phyloP scores from a whole-genome alignment of 495 filamentous ascomycete genomes.

The Aspergillus sparsus region DNA sequence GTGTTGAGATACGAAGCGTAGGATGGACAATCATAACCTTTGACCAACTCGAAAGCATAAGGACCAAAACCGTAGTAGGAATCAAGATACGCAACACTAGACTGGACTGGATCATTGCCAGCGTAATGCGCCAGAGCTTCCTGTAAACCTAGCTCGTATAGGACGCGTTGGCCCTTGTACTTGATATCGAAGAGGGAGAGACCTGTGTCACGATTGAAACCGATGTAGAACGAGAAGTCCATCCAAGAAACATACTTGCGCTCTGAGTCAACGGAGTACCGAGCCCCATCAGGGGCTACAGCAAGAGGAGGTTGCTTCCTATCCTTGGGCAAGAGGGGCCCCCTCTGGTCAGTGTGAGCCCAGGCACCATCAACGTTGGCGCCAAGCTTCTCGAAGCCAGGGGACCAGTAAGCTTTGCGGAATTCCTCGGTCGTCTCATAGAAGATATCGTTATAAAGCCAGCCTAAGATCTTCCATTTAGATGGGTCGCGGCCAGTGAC shows the following conservation, averaged over 20 bases:
- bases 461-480: conserved; percentile 23
- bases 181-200: conserved; percentile 22
- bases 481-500: conserved; percentile 23
- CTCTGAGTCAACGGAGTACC: conserved; percentile 21
- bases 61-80: conserved; percentile 24
- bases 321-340: conserved; percentile 16
- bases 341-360: conserved; percentile 22
- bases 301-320: conserved; percentile 19
- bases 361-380: conserved; percentile 22
- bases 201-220: conserved; percentile 20
- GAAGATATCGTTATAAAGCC: conserved; percentile 26
- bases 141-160: conserved; percentile 23
- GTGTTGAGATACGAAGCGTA: conserved; percentile 24
- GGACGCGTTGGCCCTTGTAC: conserved; percentile 22
- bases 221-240: conserved; percentile 25
- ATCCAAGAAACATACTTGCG: conserved; percentile 23
- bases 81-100: conserved; percentile 21
- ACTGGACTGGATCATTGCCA: conserved; percentile 22
- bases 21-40: conserved; percentile 23
- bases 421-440: conserved; percentile 23
- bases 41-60: conserved; percentile 21
- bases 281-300: conserved; percentile 19
- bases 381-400: conserved; percentile 19
- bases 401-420: conserved; percentile 22
- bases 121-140: conserved; percentile 25